A percentile compares a stretch with the other conserved stretches of the same genome.
These are phyloP conservation scores for Fagus sylvatica DNA, from an alignment of 306 rosid genomes.

Conservation along the genomic window DNA sequence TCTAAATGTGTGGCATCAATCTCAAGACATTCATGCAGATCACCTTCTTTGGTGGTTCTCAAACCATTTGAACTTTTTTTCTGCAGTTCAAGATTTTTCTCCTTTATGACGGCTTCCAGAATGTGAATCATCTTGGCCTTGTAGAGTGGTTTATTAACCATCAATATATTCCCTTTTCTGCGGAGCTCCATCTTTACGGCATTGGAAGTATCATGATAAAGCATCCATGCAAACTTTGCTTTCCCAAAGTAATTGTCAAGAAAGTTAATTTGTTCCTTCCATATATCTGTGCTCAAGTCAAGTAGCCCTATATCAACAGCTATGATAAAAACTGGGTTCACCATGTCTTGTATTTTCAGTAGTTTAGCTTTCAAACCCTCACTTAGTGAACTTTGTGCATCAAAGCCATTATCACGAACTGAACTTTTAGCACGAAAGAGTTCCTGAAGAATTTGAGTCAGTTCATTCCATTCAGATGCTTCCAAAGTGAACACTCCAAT, in stretches of 20 bases:
- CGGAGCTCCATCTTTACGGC: constrained; percentile 86
- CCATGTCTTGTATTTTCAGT: constrained; percentile 57
- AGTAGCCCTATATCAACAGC: constrained; percentile 85
- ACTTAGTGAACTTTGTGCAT: constrained; percentile 48
- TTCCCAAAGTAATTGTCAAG: constrained; percentile 73
- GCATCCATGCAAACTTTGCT: constrained; percentile 90
- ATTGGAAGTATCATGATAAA: constrained; percentile 85
- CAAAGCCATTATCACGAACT: constrained; percentile 48
- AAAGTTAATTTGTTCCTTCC: constrained; percentile 94
- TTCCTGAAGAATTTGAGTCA: constrained; percentile 74
- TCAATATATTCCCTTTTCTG: constrained; percentile 62
- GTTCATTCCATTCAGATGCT: constrained; percentile 96
- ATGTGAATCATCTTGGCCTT: constrained; percentile 82
- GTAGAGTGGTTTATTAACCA: constrained; percentile 86
- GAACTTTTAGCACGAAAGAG: constrained; percentile 67
- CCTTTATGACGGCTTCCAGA: constrained; percentile 72
- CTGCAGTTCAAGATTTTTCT: constrained; percentile 61
- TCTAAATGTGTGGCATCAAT: constrained; percentile 86
- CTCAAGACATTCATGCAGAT: constrained; percentile 74
- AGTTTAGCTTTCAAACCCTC: constrained; percentile 59
- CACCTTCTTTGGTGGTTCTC: constrained; percentile 57
- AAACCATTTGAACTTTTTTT: constrained; percentile 42
- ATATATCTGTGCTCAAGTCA: constrained; percentile 95
- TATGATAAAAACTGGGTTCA: constrained; percentile 61
- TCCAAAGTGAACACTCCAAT: constrained; percentile 67